phyloP scores from a whole-genome alignment of 2,329 filamentous ascomycete species.

The Diplodia sapinea region DNA sequence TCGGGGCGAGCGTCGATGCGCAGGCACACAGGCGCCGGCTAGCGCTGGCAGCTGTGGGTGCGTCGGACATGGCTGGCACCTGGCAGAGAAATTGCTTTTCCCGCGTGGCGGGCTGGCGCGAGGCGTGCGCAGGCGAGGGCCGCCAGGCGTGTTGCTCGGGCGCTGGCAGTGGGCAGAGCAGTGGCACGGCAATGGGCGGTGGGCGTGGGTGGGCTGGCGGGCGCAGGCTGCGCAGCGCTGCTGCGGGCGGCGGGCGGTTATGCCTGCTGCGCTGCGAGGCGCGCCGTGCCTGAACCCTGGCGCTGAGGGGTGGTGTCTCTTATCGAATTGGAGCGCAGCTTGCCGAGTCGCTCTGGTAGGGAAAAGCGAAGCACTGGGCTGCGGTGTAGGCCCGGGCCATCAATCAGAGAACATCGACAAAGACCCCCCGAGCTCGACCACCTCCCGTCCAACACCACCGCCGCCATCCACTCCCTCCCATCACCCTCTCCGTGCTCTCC shows the following conservation, averaged over 20 bases:
- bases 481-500: constrained; percentile 23
- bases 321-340: constrained; percentile 28
- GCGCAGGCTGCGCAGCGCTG: not conserved
- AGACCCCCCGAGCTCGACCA: constrained; percentile 30
- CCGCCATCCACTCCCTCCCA: constrained; percentile 30
- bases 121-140: constrained; percentile 7
- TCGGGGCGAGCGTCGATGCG: not conserved
- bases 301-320: constrained; percentile 27
- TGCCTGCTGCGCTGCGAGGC: constrained; percentile 19
- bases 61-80: constrained; percentile 8
- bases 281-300: constrained; percentile 28
- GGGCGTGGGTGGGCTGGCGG: not conserved
- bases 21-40: not conserved
- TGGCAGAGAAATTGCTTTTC: constrained; percentile 17
- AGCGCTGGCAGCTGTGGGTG: constrained; percentile 2
- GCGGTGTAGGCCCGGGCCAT: constrained; percentile 29
- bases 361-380: constrained; percentile 23
- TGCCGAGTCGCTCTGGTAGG: constrained; percentile 26
- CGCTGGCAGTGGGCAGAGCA: not conserved
- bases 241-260: constrained; percentile 26
- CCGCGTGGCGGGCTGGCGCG: constrained; percentile 26
- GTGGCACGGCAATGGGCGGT: constrained; percentile 15
- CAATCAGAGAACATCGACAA: constrained; percentile 31
- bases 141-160: constrained; percentile 1
- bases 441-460: constrained; percentile 28